phyloP scores from a whole-genome alignment of 768 basidiomycete genomes.

The Termitomyces sp. region DNA sequence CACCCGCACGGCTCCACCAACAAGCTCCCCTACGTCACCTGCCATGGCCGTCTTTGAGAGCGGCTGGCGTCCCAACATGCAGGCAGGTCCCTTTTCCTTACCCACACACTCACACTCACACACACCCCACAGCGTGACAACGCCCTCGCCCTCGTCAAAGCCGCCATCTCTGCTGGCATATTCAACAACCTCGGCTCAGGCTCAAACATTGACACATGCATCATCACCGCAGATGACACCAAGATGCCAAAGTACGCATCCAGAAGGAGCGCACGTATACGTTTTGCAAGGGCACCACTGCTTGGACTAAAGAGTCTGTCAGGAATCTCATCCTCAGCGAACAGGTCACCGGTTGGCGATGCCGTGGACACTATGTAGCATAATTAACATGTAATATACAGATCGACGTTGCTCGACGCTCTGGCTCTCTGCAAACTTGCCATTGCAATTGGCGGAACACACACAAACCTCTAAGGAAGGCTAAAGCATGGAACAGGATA shows the following conservation, averaged over 20 bases:
- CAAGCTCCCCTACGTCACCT: constrained; percentile 94
- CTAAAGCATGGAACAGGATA: too few species aligned
- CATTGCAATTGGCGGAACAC: too few species aligned
- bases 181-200: constrained; percentile 99
- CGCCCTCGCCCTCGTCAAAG: constrained; percentile 77
- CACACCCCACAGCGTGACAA: constrained; percentile 72
- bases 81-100: too few species aligned
- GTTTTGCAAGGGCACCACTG: constrained; percentile 86
- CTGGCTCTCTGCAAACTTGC: too few species aligned
- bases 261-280: constrained; percentile 67
- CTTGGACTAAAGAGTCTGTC: constrained; percentile 79
- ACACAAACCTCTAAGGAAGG: too few species aligned
- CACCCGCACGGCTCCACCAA: constrained; percentile 97
- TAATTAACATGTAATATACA: too few species aligned
- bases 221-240: constrained; percentile 82
- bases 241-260: constrained; percentile 85
- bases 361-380: constrained; percentile 81
- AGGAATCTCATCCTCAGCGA: constrained; percentile 70
- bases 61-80: constrained; percentile 76
- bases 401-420: too few species aligned
- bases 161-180: constrained; percentile 91
- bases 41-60: constrained; percentile 99
- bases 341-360: constrained; percentile 55
- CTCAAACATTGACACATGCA: constrained; percentile 96
- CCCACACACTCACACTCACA: too few species aligned